Percentiles rank a stretch among this genome's conserved stretches.
Conservation (phyloP, 2,329 filamentous ascomycete species). For the Camptophora hylomeconis region DNA sequence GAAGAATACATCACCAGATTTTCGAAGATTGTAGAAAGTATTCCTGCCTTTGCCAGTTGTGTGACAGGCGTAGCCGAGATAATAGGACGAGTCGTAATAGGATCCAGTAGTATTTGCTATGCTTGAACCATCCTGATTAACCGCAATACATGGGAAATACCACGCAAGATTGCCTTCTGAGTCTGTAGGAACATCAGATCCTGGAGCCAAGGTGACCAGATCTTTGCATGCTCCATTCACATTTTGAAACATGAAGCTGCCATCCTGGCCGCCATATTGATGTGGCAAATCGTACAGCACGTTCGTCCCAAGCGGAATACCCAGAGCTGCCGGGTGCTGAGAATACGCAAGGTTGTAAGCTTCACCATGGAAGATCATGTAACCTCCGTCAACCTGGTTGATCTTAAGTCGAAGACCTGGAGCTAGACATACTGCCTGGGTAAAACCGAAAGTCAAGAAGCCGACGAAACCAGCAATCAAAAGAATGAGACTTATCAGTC, state of each 20-base stretch:
- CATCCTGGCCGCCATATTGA: slow-evolving; percentile 77
- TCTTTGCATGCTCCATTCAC: slow-evolving; percentile 95
- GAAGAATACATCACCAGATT: slow-evolving; percentile 81
- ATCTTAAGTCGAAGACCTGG: slow-evolving; percentile 61
- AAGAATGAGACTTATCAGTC: slow-evolving; percentile 84
- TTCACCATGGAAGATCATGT: slow-evolving; percentile 91
- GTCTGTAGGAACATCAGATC: slow-evolving; percentile 71
- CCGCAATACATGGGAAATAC: slow-evolving; percentile 90
- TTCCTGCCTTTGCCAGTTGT: slow-evolving; percentile 57
- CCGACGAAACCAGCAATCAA: slow-evolving; percentile 79
- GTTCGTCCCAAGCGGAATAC: slow-evolving; percentile 62
- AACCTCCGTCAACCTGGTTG: slow-evolving; percentile 68
- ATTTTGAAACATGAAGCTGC: slow-evolving; percentile 95
- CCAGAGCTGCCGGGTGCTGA: slow-evolving; percentile 64
- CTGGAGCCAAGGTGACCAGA: slow-evolving; percentile 58
- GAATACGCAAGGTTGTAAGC: slow-evolving; percentile 75
- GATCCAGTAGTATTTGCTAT: slow-evolving; percentile 59
- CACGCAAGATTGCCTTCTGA: slow-evolving; percentile 64
- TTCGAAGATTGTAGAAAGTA: slow-evolving; percentile 60
- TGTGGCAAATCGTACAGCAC: slow-evolving; percentile 75
- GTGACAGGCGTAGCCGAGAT: slow-evolving; percentile 80
- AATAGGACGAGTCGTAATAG: slow-evolving; percentile 35
- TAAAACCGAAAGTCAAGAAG: slow-evolving; percentile 95
- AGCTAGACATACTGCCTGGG: slow-evolving; percentile 65
- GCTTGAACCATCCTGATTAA: slow-evolving; percentile 85